phyloP scores from a whole-genome alignment of 331 rosid species.

The Pyrus hybrid region DNA sequence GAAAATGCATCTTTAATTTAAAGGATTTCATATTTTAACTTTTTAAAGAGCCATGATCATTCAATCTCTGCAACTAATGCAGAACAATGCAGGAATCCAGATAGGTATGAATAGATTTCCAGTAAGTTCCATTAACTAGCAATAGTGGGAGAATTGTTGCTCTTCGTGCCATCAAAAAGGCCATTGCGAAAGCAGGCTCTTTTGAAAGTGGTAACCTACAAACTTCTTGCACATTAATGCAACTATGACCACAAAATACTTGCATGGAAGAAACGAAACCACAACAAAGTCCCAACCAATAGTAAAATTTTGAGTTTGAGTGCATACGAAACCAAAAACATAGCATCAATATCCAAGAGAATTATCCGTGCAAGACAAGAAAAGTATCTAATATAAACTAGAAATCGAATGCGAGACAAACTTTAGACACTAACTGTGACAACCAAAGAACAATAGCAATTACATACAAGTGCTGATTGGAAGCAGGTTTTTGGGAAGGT shows the following conservation, averaged over 20 bases:
- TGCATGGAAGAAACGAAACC: background rate
- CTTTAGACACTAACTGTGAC: background rate
- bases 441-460: conserved; percentile 8
- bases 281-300: background rate
- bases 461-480: conserved; percentile 62
- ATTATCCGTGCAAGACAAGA: background rate
- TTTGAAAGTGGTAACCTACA: conserved; percentile 77
- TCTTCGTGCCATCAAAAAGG: conserved; percentile 88
- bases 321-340: background rate
- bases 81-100: conserved; percentile 93
- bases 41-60: conserved; percentile 80
- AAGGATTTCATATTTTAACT: conserved; percentile 23
- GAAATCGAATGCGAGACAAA: background rate
- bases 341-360: background rate
- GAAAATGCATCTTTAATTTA: background rate
- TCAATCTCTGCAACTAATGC: conserved; percentile 83
- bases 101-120: conserved; percentile 70
- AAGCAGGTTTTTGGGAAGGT: conserved; percentile 71
- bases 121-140: conserved; percentile 93
- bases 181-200: conserved; percentile 99
- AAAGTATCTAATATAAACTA: background rate
- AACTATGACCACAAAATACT: background rate
- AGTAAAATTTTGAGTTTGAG: background rate
- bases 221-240: conserved; percentile 15
- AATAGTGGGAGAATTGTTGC: conserved; percentile 88